phyloP scores from a whole-genome alignment of 768 basidiomycete genomes.

The Calocybe cyanea region DNA sequence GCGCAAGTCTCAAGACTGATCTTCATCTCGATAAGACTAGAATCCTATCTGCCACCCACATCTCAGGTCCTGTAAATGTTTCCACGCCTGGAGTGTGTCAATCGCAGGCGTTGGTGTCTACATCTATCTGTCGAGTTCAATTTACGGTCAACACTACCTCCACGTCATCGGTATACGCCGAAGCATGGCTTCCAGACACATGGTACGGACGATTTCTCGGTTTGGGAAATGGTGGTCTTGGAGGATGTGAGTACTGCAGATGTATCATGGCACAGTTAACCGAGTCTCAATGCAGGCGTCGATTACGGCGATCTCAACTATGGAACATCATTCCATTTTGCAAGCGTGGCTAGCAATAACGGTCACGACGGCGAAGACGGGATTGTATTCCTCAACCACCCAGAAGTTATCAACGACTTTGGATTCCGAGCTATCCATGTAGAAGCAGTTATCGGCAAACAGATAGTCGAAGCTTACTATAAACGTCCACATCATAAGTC shows the following conservation, averaged over 20 bases:
- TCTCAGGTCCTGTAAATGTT: too few species aligned
- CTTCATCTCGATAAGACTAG: neutral
- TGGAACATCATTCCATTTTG: slow-evolving; percentile 2
- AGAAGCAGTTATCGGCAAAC: slow-evolving; percentile 8
- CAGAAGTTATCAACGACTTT: slow-evolving; percentile 10
- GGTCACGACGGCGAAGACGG: slow-evolving; percentile 4
- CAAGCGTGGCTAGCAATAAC: slow-evolving; percentile 3
- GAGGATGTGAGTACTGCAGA: neutral
- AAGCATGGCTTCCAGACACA: too few species aligned
- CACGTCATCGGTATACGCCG: too few species aligned
- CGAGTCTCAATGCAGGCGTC: neutral
- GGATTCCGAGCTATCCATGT: slow-evolving; percentile 3
- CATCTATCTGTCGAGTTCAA: neutral
- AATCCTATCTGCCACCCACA: slow-evolving; percentile 1
- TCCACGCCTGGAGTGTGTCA: neutral
- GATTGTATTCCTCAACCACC: neutral
- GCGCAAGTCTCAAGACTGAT: neutral
- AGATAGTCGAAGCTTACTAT: too few species aligned
- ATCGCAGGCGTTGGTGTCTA: neutral
- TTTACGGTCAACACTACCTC: too few species aligned
- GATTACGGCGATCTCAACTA: slow-evolving; percentile 1
- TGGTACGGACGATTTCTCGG: too few species aligned
- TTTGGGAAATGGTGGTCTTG: too few species aligned
- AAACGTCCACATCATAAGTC: too few species aligned
- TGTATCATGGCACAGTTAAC: neutral